Conservation (phyloP, 1,284 basidiomycete species). For the Bondarzewia mesenterica region DNA sequence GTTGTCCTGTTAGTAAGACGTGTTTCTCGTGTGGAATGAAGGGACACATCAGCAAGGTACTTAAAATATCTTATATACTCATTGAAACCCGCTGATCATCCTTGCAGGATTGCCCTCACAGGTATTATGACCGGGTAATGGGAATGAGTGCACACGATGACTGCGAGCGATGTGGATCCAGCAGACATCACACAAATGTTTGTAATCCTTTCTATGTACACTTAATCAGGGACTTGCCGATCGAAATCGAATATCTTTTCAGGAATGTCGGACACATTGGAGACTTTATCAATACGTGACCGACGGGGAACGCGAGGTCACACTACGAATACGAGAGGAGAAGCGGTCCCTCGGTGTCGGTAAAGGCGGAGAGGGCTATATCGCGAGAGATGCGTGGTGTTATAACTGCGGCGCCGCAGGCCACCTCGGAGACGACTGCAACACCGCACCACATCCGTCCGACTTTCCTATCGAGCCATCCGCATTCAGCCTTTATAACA, state of each 20-base stretch:
- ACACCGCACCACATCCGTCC: constrained; percentile 37
- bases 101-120: constrained; percentile 70
- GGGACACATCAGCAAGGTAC: constrained; percentile 72
- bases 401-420: constrained; percentile 80
- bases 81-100: background rate
- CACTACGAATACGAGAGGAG: constrained; percentile 39
- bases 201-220: constrained; percentile 20
- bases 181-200: constrained; percentile 63
- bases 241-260: constrained; percentile 1
- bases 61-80: constrained; percentile 14
- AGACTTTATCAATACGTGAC: constrained; percentile 76
- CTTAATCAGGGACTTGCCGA: background rate
- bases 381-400: constrained; percentile 72
- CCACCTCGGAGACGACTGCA: constrained; percentile 87
- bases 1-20: constrained; percentile 79
- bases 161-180: constrained; percentile 74
- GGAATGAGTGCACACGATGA: constrained; percentile 31
- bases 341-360: constrained; percentile 45
- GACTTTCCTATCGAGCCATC: constrained; percentile 54
- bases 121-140: constrained; percentile 24
- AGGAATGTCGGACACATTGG: constrained; percentile 89
- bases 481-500: constrained; percentile 69
- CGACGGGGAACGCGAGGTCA: constrained; percentile 41
- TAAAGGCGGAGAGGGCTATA: constrained; percentile 72
- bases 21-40: constrained; percentile 85